Base-by-base conservation (phyloP, 2,329 filamentous ascomycete genomes). In the Stachybotrys echinatus region DNA sequence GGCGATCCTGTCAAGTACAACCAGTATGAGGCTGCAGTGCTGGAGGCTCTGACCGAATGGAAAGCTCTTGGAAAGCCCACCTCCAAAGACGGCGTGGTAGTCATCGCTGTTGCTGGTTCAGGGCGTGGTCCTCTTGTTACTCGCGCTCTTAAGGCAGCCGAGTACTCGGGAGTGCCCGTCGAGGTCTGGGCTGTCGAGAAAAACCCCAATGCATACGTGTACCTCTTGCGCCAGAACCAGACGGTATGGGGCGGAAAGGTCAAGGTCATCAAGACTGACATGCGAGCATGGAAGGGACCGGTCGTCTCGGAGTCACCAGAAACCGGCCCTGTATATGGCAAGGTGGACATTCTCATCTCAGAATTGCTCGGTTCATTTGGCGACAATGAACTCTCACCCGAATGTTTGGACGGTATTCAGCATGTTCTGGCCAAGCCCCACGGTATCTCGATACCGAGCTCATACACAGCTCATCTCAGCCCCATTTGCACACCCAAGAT, bases 1-100 rank as follows among this genome's bases (percentile, higher is more conserved):
- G 95, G 95, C 58, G 95, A 99, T 56, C 94, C 94, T 0, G 88
- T 99, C 70, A 99, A 99, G 70, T 99, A 99, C 65, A 85, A 91
- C 55, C 95, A 92, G 77, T 99, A 99, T 65, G 91, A 97, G 66
- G 77, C 80, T 43, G 94, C 94, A 14, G 87, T 95, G 50, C 81
- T 83, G 4, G 83, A 88, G 55, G 92, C 94, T 1, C 75, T 99
- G 54, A 77, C 73, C 12, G 92, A 97, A 61, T 95, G 94, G 86
- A 78, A 78, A 51, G 71, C 76, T 37, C 77, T 89, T 51, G 75
- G 80, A 27, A 91, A 89, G 63, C 85, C 90, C 1, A 89, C 85
- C 0, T 86, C 86, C 12, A 76, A 80, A 10, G 78, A 83, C 45
- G 86, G 85, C 18, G 79, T 81, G 4, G 84, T 96, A 3, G 85